Conservation (phyloP, 1,284 basidiomycete genomes). For the Cryptococcus wingfieldii region DNA sequence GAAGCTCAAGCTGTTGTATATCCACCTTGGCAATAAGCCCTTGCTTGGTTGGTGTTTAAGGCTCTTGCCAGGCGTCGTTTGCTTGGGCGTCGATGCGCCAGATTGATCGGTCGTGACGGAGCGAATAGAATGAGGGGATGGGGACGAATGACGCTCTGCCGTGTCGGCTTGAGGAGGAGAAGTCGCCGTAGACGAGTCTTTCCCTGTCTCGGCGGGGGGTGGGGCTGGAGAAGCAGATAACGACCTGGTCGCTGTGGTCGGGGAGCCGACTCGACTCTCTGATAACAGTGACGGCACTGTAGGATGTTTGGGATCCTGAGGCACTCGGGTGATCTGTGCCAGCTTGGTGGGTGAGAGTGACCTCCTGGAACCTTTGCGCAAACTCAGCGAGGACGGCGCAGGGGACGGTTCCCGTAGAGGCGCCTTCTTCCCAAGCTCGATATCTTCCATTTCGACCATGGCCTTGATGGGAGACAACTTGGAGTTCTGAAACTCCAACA, state of each 20-base stretch:
- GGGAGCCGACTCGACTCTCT: background rate
- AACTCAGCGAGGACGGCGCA: conserved; percentile 23
- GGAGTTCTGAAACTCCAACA: background rate
- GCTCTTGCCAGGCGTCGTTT: conserved; percentile 25
- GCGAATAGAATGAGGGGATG: conserved; percentile 16
- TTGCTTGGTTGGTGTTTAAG: conserved; percentile 38
- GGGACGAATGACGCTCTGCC: conserved; percentile 11
- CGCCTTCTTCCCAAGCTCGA: conserved; percentile 22
- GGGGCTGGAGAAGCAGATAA: background rate
- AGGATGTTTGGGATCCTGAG: background rate
- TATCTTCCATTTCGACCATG: conserved; percentile 10
- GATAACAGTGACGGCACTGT: background rate
- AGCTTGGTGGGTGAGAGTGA: background rate
- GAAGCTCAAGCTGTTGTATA: background rate
- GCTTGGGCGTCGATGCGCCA: conserved; percentile 38
- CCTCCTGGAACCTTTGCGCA: conserved; percentile 2
- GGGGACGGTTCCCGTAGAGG: conserved; percentile 20
- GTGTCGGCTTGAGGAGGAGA: background rate
- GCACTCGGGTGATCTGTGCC: background rate
- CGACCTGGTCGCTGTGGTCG: background rate
- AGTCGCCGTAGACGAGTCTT: background rate
- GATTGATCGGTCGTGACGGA: conserved; percentile 13
- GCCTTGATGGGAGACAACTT: conserved; percentile 14
- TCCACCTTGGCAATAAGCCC: conserved; percentile 14
- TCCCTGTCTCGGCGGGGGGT: background rate